These are phyloP conservation scores for Berkeleyomyces rouxiae DNA, from an alignment of 2,329 filamentous ascomycete genomes.

Conservation along the genomic window DNA sequence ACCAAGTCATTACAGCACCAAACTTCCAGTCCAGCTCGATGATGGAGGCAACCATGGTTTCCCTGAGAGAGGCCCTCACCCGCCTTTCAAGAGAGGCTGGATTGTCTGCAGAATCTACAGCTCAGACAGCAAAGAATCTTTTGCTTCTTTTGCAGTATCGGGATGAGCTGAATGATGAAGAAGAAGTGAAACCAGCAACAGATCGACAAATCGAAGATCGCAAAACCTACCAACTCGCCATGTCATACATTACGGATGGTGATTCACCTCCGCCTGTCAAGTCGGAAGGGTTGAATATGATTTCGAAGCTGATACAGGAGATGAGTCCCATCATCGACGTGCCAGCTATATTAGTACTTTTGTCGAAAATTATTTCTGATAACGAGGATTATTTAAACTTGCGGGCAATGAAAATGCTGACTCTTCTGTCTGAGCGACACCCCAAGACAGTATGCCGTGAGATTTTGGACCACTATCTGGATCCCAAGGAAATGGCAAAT, in stretches of 20 bases:
- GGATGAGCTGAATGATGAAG: slow-evolving; percentile 33
- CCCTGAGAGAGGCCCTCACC: slow-evolving; percentile 33
- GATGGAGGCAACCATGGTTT: slow-evolving; percentile 25
- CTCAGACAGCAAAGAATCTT: slow-evolving; percentile 37
- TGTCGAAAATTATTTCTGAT: slow-evolving; percentile 47
- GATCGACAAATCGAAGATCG: slow-evolving; percentile 40
- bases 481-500: slow-evolving; percentile 37
- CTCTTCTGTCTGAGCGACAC: slow-evolving; percentile 42
- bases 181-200: slow-evolving; percentile 25
- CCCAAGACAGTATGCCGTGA: slow-evolving; percentile 45
- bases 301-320: slow-evolving; percentile 38
- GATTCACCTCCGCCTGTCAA: slow-evolving; percentile 52
- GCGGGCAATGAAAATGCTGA: slow-evolving; percentile 48
- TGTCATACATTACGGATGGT: slow-evolving; percentile 43
- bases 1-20: slow-evolving; percentile 40
- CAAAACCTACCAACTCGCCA: slow-evolving; percentile 43
- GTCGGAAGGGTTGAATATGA: slow-evolving; percentile 44
- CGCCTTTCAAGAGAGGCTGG: slow-evolving; percentile 21
- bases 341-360: slow-evolving; percentile 43
- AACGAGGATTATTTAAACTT: slow-evolving; percentile 57
- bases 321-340: slow-evolving; percentile 46
- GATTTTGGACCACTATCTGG: slow-evolving; percentile 50
- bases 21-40: slow-evolving; percentile 35
- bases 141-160: slow-evolving; percentile 38
- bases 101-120: slow-evolving; percentile 3